phyloP scores from a whole-genome alignment of 2,329 filamentous ascomycete species.

The Neoscytalidium dimidiatum region DNA sequence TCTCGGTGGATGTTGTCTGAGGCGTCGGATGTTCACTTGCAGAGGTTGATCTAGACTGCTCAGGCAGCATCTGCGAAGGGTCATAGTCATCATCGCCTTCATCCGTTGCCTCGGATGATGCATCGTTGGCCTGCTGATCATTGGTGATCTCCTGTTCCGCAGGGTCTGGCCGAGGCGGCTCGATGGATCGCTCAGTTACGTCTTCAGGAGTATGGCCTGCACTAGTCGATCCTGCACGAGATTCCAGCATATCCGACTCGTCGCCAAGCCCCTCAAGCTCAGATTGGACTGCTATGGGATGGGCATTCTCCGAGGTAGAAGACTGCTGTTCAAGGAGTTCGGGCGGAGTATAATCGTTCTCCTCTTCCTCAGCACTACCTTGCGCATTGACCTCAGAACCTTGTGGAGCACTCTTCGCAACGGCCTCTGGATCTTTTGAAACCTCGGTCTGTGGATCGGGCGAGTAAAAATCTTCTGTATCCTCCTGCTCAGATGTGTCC shows the following conservation, averaged over 20 bases:
- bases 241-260: background rate
- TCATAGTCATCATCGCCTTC: conserved; percentile 30
- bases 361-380: no score
- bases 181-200: background rate
- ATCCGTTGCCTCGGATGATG: conserved; percentile 14
- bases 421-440: no score
- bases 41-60: conserved; percentile 14
- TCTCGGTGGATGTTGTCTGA: background rate
- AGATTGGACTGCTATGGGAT: background rate
- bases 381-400: no score
- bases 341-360: conserved; percentile 21
- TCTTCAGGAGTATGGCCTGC: background rate
- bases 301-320: conserved; percentile 18
- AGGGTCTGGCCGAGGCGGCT: background rate
- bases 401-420: no score
- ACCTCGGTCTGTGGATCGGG: conserved; percentile 26
- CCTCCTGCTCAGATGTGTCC: conserved; percentile 17
- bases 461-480: conserved; percentile 39
- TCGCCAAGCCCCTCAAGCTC: background rate
- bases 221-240: background rate
- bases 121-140: conserved; percentile 27
- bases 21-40: background rate
- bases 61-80: conserved; percentile 34
- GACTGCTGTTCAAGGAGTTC: conserved; percentile 26
- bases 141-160: conserved; percentile 11